A percentile compares a stretch with the other conserved stretches of the same genome.
Conservation (phyloP, 805 yeast genomes). For the Candida morakotiae region DNA sequence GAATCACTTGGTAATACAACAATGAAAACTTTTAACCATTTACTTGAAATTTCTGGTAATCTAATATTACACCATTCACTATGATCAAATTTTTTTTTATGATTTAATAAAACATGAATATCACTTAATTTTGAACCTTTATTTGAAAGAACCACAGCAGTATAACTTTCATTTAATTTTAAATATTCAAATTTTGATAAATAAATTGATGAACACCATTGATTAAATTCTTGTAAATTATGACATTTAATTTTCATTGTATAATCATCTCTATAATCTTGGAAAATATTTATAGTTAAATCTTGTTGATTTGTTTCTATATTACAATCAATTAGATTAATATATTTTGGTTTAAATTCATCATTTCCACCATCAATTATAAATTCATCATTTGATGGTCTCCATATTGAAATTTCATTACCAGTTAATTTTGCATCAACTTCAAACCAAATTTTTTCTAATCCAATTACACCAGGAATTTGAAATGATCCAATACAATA, state of each 20-base stretch:
- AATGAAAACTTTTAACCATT: slow-evolving; percentile 56
- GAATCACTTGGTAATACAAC: slow-evolving; percentile 47
- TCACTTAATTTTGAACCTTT: slow-evolving; percentile 57
- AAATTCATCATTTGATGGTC: slow-evolving; percentile 24
- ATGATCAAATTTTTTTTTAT: slow-evolving; percentile 42
- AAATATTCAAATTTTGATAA: slow-evolving; percentile 55
- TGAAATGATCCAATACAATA: slow-evolving; percentile 53
- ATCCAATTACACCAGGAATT: slow-evolving; percentile 19
- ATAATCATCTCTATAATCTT: slow-evolving; percentile 24
- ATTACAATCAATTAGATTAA: slow-evolving; percentile 46
- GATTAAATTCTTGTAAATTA: slow-evolving; percentile 17
- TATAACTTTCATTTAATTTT: slow-evolving; percentile 57
- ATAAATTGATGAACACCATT: slow-evolving; percentile 47
- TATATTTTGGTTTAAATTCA: slow-evolving; percentile 46
- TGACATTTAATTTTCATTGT: slow-evolving; percentile 22
- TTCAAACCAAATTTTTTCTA: slow-evolving; percentile 26
- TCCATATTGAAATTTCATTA: slow-evolving; percentile 50
- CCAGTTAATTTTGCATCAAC: slow-evolving; percentile 46
- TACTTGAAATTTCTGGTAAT: slow-evolving; percentile 52
- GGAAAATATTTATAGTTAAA: slow-evolving; percentile 20
- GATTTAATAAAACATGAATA: slow-evolving; percentile 51
- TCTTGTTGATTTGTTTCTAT: slow-evolving; percentile 10
- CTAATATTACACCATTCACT: slow-evolving; percentile 63
- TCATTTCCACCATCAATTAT: slow-evolving; percentile 18
- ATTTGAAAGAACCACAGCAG: slow-evolving; percentile 58